Percentiles rank a stretch among this genome's conserved stretches.
Evolutionary conservation across 2,329 filamentous ascomycete species (phyloP).

Genomic region (Fusarium tjaetaba): DNA sequence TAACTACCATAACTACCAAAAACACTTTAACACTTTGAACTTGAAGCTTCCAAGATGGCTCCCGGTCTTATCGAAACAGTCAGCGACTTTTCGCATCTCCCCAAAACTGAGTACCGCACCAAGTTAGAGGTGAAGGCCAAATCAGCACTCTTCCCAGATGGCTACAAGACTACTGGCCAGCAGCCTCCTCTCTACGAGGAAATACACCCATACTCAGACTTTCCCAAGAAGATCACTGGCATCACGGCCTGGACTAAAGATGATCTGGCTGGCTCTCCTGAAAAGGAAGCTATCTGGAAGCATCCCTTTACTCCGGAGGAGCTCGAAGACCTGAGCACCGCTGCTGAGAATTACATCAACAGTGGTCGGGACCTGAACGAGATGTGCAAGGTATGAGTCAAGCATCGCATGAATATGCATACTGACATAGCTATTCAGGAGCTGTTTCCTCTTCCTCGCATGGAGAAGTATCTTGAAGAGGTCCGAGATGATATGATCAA

Average conservation of each 20-base stretch:
- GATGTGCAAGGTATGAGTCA: slow-evolving; percentile 5
- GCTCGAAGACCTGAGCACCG: slow-evolving; percentile 7
- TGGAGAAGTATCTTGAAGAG: slow-evolving; percentile 43
- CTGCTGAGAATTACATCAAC: slow-evolving; percentile 14
- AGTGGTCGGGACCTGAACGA: slow-evolving; percentile 7
- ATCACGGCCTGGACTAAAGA: slow-evolving; percentile 77
- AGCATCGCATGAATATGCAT: accelerated
- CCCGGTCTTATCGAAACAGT: background rate
- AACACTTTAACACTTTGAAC: background rate
- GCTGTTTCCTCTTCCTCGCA: slow-evolving; percentile 51
- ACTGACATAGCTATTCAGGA: slow-evolving; percentile 19
- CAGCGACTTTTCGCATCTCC: background rate
- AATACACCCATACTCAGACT: slow-evolving; percentile 73
- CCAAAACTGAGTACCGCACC: background rate
- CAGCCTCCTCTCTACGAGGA: slow-evolving; percentile 73
- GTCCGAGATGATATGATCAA: slow-evolving; percentile 64
- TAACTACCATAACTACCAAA: too few relatives aligned
- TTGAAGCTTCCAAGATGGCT: background rate
- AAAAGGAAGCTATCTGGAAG: slow-evolving; percentile 68
- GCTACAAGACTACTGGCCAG: slow-evolving; percentile 71
- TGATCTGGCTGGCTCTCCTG: slow-evolving; percentile 70
- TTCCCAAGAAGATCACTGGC: slow-evolving; percentile 76
- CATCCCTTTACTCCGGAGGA: slow-evolving; percentile 69
- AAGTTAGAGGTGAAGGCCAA: background rate
- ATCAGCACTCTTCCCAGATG: slow-evolving; percentile 53